These are phyloP conservation scores for Zygosaccharomyces bailii DNA, from an alignment of 805 yeast genomes.

Conservation along the genomic window DNA sequence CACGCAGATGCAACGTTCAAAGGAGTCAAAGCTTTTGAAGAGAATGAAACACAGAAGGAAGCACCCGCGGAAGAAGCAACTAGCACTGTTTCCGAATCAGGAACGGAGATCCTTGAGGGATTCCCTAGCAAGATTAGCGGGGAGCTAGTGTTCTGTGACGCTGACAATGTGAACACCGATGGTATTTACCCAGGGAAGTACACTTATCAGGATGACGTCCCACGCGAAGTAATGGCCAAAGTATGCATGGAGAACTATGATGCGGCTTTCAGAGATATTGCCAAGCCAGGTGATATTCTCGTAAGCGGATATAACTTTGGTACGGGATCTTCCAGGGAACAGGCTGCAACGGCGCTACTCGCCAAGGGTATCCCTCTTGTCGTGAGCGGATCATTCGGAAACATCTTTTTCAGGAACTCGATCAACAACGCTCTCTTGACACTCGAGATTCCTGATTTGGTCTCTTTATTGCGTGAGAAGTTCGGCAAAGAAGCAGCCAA, in stretches of 20 bases:
- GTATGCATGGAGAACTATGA: conserved; percentile 99
- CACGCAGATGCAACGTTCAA: conserved; percentile 46
- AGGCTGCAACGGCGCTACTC: conserved; percentile 96
- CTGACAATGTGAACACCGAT: conserved; percentile 95
- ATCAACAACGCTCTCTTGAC: conserved; percentile 95
- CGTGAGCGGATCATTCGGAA: conserved; percentile 96
- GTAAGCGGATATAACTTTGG: conserved; percentile 95
- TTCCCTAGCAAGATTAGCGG: conserved; percentile 89
- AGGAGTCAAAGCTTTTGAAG: conserved; percentile 41
- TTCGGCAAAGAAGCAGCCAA: conserved; percentile 56
- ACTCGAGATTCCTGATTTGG: conserved; percentile 85
- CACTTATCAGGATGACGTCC: conserved; percentile 96
- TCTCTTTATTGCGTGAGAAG: conserved; percentile 68
- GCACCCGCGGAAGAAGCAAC: conserved; percentile 34
- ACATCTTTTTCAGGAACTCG: conserved; percentile 91
- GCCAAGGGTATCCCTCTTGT: conserved; percentile 92
- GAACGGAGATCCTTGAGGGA: conserved; percentile 79
- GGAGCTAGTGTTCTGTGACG: conserved; percentile 91
- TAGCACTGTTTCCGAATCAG: conserved; percentile 36
- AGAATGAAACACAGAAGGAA: conserved; percentile 18
- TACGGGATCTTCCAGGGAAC: conserved; percentile 98
- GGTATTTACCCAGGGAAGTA: conserved; percentile 99
- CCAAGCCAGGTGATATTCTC: conserved; percentile 83
- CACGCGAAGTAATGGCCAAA: conserved; percentile 94
- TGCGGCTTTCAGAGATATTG: conserved; percentile 75